Evolutionary conservation across 2,329 filamentous ascomycete species (phyloP).

Genomic region (Penicillium sp.): DNA sequence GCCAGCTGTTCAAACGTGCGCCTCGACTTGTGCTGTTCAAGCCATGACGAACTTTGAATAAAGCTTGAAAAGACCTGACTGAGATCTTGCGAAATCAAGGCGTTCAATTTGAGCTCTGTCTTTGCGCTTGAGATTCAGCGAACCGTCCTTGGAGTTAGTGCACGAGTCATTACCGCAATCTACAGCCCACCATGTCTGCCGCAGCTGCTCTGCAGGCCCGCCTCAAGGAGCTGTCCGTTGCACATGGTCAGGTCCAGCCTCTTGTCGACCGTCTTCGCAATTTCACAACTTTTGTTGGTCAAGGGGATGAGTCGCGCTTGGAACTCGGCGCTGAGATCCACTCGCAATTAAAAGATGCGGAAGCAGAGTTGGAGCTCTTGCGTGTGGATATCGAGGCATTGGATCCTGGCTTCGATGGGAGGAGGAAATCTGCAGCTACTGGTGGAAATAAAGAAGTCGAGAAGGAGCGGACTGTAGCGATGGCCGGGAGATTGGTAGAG

Average conservation of each 20-base stretch:
- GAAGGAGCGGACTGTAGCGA: conserved; percentile 59
- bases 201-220: conserved; percentile 41
- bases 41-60: too few relatives aligned
- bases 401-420: conserved; percentile 39
- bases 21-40: background rate
- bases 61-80: too few relatives aligned
- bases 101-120: background rate
- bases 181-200: conserved; percentile 30
- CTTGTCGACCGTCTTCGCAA: conserved; percentile 54
- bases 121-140: background rate
- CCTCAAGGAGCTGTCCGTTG: conserved; percentile 48
- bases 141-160: background rate
- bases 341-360: conserved; percentile 66
- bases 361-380: conserved; percentile 78
- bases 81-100: too few relatives aligned
- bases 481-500: conserved; percentile 59
- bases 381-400: conserved; percentile 71
- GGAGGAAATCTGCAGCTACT: conserved; percentile 24
- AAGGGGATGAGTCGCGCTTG: conserved; percentile 60
- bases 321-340: conserved; percentile 79
- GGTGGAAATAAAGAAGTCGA: conserved; percentile 54
- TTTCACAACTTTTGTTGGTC: conserved; percentile 55
- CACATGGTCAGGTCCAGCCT: conserved; percentile 48
- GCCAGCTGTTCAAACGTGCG: conserved; percentile 27
- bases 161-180: background rate